These are phyloP conservation scores for Aspergillus mulundensis DNA, from an alignment of 495 filamentous ascomycete genomes.

Conservation along the genomic window DNA sequence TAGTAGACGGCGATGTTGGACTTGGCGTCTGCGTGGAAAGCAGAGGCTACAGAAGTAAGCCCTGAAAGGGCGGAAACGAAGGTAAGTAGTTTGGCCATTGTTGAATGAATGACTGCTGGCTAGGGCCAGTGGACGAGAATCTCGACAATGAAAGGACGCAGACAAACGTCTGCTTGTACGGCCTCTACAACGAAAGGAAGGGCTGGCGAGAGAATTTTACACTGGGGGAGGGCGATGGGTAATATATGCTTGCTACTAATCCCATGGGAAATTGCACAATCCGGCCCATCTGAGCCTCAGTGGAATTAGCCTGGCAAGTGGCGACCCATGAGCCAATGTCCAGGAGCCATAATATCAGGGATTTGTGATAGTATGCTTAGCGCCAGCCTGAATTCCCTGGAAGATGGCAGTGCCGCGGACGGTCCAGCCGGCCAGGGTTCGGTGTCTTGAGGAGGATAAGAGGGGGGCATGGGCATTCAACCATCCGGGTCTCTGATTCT, in stretches of 20 bases:
- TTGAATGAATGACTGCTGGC: constrained; percentile 26
- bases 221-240: constrained; percentile 2
- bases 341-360: background rate
- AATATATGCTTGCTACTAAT: constrained; percentile 1
- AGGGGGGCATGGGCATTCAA: background rate
- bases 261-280: constrained; percentile 2
- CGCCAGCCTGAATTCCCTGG: background rate
- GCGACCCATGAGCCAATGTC: background rate
- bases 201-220: background rate
- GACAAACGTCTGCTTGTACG: constrained; percentile 43
- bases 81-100: constrained; percentile 32
- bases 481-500: background rate
- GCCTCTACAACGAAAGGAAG: constrained; percentile 16
- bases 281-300: background rate
- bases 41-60: constrained; percentile 32
- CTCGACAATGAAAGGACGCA: constrained; percentile 48
- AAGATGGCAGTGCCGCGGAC: background rate
- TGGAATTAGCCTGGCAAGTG: background rate
- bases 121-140: constrained; percentile 16
- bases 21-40: constrained; percentile 45
- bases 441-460: background rate
- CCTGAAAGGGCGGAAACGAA: constrained; percentile 27
- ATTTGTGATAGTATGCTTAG: background rate
- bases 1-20: constrained; percentile 65
- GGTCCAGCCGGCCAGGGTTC: background rate